Evolutionary conservation across 495 filamentous ascomycete genomes (phyloP).

Genomic region (Penicillium cataractarum): DNA sequence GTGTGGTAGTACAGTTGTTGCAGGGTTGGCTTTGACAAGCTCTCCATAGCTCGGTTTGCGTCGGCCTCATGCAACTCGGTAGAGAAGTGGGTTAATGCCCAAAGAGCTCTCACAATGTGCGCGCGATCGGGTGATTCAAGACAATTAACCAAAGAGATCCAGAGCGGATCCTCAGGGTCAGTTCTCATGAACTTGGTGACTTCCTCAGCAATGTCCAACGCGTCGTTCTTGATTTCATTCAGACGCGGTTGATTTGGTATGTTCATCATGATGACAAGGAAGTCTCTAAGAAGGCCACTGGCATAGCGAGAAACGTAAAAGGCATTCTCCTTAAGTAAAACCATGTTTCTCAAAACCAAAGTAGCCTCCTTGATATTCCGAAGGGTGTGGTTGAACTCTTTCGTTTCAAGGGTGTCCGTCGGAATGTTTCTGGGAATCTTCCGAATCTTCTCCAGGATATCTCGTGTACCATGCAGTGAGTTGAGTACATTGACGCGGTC

Average conservation of each 20-base stretch:
- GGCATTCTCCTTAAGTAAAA: constrained; percentile 86
- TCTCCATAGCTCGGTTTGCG: constrained; percentile 66
- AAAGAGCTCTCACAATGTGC: constrained; percentile 79
- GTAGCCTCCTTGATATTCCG: constrained; percentile 83
- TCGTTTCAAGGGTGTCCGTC: constrained; percentile 73
- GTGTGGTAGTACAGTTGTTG: constrained; percentile 77
- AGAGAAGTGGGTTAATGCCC: constrained; percentile 84
- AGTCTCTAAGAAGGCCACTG: constrained; percentile 68
- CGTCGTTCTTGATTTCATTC: constrained; percentile 88
- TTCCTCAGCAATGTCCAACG: constrained; percentile 90
- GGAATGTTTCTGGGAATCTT: constrained; percentile 57
- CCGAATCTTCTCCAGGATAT: constrained; percentile 70
- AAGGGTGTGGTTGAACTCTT: constrained; percentile 70
- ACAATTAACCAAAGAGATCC: constrained; percentile 71
- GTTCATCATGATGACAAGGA: constrained; percentile 78
- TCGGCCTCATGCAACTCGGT: constrained; percentile 75
- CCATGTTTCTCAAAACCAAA: constrained; percentile 90
- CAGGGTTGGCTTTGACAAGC: constrained; percentile 66
- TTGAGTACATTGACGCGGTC: constrained; percentile 72
- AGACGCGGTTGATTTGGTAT: constrained; percentile 73
- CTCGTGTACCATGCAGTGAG: constrained; percentile 63
- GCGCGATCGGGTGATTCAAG: constrained; percentile 79
- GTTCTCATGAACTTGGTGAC: constrained; percentile 78
- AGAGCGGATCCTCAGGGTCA: constrained; percentile 72
- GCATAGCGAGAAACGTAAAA: constrained; percentile 72